A percentile compares a stretch with the other conserved stretches of the same genome.
Evolutionary conservation across 352 stramenopile genomes (phyloP).

Genomic region (Globisporangium alternatum): DNA sequence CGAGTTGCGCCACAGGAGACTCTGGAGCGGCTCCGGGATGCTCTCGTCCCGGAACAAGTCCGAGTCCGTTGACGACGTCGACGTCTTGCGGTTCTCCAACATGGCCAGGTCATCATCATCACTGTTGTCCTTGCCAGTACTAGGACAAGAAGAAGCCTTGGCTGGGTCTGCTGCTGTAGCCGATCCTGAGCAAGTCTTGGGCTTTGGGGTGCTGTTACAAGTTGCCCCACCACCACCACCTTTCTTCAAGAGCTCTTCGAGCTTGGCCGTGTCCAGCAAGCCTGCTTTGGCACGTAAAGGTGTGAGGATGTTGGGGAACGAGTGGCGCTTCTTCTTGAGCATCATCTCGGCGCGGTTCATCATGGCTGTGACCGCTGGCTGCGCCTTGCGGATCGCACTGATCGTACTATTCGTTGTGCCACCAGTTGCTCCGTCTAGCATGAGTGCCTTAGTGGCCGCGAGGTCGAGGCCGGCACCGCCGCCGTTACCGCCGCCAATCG

Average conservation of each 20-base stretch:
- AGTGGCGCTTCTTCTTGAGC: constrained; percentile 58
- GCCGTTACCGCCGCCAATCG: not conserved
- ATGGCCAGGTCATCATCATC: constrained; percentile 3
- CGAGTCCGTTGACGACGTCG: constrained; percentile 34
- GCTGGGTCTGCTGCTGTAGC: not conserved
- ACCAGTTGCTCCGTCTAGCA: not conserved
- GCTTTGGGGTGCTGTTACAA: not conserved
- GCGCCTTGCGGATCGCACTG: constrained; percentile 7
- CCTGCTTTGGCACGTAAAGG: constrained; percentile 15
- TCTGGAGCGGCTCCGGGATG: constrained; percentile 38
- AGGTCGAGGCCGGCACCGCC: not conserved
- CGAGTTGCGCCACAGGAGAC: constrained; percentile 47
- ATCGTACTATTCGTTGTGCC: not conserved
- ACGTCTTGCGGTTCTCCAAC: constrained; percentile 10
- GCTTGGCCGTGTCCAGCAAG: constrained; percentile 11
- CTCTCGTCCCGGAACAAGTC: constrained; percentile 42
- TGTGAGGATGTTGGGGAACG: constrained; percentile 59
- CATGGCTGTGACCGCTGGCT: constrained; percentile 20
- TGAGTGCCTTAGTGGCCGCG: constrained; percentile 7
- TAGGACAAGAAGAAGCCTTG: not conserved
- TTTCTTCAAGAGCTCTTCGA: constrained; percentile 11
- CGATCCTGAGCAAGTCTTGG: not conserved
- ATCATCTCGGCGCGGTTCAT: constrained; percentile 23
- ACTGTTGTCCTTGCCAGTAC: constrained; percentile 8
- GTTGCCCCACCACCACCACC: not conserved